Base-by-base conservation (phyloP, 768 basidiomycete genomes). In the Tephrocybe sp. region DNA sequence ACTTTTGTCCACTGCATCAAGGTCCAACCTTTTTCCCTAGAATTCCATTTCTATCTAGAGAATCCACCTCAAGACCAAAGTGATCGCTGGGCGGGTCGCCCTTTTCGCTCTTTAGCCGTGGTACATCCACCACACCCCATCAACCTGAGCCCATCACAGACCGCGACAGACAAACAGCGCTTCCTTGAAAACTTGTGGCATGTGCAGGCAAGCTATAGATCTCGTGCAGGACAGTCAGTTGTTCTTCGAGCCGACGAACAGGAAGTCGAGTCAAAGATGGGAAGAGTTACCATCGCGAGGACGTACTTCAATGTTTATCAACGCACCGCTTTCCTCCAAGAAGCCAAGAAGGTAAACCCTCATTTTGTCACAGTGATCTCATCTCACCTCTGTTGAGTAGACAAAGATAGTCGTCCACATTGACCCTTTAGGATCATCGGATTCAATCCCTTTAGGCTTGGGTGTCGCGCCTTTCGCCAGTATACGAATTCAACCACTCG, bases 231-330 rank as follows among this genome's bases (percentile, higher is more conserved):
- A 0, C 86, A 88, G 60, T 88, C 87, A 2, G 84, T 89, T 15
- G 81, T 87, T 9, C 69, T 92, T 12, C 75, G 77, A 53, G 76
- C 87, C 4, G 80, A 87, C 15, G 89, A 91, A 49, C 74, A 77
- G 53, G 88, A 92, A 63, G 87, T 95, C 2, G 87, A 92, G 62
- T 78, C 73, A 16, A 77, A 79, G 49, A 72, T 72, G 37, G 84
- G 85, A 9, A 79, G 75, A 53, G 68, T 74, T 24, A 89, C 86
- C 9, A 61, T 79, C 43, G 92, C 91, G 13, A 78, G 84, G 50
- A 85, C 90, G n/a, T 96, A 87, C 65, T 95, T 84, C 70, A 94
- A 95, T 60, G 79, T 96, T 15, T 96, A 94, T 64, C 84, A 90
- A 58, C 75, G 89, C 34, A 87, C 82, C 9, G 84, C 85, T 3